Evolutionary conservation across 2,329 filamentous ascomycete species (phyloP).

Genomic region (Xylariaceae sp.): DNA sequence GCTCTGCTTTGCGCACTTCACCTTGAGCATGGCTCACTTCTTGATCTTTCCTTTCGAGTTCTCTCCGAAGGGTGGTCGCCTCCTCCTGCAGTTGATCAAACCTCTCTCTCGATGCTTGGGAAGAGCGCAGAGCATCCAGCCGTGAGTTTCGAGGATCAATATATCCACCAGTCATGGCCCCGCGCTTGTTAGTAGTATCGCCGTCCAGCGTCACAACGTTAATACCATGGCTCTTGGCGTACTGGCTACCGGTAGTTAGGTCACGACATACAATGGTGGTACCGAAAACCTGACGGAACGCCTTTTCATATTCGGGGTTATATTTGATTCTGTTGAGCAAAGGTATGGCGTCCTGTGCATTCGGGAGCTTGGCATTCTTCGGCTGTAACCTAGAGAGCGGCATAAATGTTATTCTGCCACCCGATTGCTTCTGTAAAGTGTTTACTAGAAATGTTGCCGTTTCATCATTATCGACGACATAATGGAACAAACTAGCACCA

Average conservation of each 20-base stretch:
- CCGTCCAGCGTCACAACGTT: conserved; percentile 93
- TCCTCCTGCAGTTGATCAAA: conserved; percentile 64
- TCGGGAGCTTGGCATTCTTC: conserved; percentile 70
- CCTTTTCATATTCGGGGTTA: conserved; percentile 71
- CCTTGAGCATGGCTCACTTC: conserved; percentile 84
- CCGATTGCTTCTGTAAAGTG: conserved; percentile 70
- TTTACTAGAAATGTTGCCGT: conserved; percentile 81
- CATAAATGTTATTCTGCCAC: conserved; percentile 90
- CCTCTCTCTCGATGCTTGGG: conserved; percentile 70
- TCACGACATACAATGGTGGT: conserved; percentile 93
- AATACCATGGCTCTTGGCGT: conserved; percentile 85
- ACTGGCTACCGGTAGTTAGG: conserved; percentile 80
- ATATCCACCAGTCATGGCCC: conserved; percentile 91
- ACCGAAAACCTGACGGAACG: conserved; percentile 92
- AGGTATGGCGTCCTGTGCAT: conserved; percentile 80
- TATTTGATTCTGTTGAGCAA: conserved; percentile 81
- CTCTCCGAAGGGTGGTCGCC: conserved; percentile 60
- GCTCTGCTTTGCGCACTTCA: conserved; percentile 76
- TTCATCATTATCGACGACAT: conserved; percentile 86
- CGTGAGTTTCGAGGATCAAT: conserved; percentile 83
- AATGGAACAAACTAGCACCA: conserved; percentile 89
- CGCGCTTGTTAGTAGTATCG: conserved; percentile 90
- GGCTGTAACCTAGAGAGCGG: conserved; percentile 78
- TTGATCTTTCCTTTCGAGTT: conserved; percentile 78
- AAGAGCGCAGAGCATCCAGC: conserved; percentile 74